phyloP scores from a whole-genome alignment of 78 protist species.

The Pigoraptor vietnamica region DNA sequence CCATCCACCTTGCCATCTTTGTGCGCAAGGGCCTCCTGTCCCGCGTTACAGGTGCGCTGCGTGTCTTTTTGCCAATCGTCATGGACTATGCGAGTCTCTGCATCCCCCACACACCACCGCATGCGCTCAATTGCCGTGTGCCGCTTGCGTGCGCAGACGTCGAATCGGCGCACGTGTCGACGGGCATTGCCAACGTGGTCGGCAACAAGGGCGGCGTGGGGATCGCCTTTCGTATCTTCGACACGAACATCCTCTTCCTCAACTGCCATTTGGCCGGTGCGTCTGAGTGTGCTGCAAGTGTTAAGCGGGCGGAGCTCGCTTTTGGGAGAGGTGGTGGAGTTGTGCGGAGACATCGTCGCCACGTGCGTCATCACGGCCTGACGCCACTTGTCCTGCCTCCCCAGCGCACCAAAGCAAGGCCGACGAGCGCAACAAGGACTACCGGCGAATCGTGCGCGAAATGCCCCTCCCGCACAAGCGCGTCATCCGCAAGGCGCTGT shows the following conservation, averaged over 20 bases:
- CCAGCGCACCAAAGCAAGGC: constrained; percentile 1
- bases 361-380: no score
- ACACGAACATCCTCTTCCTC: not conserved
- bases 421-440: constrained; percentile 6
- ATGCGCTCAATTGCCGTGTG: no score
- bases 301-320: no score
- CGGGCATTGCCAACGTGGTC: not conserved
- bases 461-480: not conserved
- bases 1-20: not conserved
- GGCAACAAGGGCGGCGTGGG: constrained; percentile 19
- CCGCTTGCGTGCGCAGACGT: no score
- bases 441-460: not conserved
- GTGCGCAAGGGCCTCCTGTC: not conserved
- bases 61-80: no score
- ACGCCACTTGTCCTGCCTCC: not conserved
- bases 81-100: no score
- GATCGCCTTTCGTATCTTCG: not conserved
- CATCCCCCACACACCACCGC: no score
- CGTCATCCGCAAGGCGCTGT: not conserved
- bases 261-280: not conserved
- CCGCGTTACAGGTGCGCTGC: not conserved
- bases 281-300: no score
- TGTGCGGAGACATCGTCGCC: no score
- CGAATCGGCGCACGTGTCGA: not conserved
- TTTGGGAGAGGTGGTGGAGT: no score